A percentile compares a stretch with the other conserved stretches of the same genome.
Evolutionary conservation across 1,139 yeast genomes (phyloP).

Genomic region (Pichiaceae sp.): DNA sequence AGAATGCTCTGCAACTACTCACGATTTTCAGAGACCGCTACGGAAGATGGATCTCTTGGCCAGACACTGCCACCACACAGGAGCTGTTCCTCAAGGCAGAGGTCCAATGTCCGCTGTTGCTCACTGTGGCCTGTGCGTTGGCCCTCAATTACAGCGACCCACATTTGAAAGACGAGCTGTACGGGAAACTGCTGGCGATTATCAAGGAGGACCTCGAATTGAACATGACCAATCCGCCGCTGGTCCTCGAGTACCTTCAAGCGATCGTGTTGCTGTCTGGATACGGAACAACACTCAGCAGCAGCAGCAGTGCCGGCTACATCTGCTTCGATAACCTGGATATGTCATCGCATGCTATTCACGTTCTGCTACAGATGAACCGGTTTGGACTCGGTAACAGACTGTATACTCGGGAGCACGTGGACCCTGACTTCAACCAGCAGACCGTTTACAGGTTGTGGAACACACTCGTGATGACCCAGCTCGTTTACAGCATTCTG

Average conservation of each 20-base stretch:
- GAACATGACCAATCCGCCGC: constrained; percentile 34
- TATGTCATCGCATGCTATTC: constrained; percentile 8
- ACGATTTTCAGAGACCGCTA: constrained; percentile 57
- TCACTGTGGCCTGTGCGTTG: constrained; percentile 59
- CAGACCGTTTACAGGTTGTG: constrained; percentile 28
- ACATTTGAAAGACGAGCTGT: constrained; percentile 27
- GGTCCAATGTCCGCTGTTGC: constrained; percentile 47
- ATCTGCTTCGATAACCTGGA: constrained; percentile 10
- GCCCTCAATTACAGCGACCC: constrained; percentile 46
- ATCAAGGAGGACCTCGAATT: constrained; percentile 37
- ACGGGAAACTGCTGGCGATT: constrained; percentile 27
- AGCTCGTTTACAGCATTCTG: constrained; percentile 58
- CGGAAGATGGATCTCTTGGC: constrained; percentile 75
- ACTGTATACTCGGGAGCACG: constrained; percentile 16
- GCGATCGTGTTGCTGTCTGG: constrained; percentile 54
- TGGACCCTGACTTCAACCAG: constrained; percentile 23
- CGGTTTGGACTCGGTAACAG: constrained; percentile 7
- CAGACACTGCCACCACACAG: constrained; percentile 42
- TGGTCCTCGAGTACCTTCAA: constrained; percentile 53
- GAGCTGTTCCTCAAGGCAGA: constrained; percentile 46
- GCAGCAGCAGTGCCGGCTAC: constrained; percentile 1
- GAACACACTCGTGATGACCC: constrained; percentile 68
- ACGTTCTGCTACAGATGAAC: constrained; percentile 6
- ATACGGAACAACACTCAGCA: constrained; percentile 31
- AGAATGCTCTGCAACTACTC: constrained; percentile 43